A percentile compares a stretch with the other conserved stretches of the same genome.
These are phyloP conservation scores for Oenanthe javanica DNA, from an alignment of 140 eudicot species.

Conservation along the genomic window DNA sequence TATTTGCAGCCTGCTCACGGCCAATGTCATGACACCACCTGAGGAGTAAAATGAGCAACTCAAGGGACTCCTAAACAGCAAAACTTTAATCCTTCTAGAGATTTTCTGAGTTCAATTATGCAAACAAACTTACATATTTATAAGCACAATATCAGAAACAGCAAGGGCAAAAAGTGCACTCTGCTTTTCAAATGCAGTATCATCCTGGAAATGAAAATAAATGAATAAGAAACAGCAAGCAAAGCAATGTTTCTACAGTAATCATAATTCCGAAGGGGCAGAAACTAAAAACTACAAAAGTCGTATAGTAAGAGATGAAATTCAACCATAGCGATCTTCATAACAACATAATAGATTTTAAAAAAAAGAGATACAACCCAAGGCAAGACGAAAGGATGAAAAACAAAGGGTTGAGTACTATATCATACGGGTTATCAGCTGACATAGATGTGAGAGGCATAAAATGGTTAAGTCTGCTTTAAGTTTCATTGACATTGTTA, in stretches of 20 bases:
- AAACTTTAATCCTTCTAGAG: background rate
- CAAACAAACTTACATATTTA: conserved; percentile 71
- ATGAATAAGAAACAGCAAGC: background rate
- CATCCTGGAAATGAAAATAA: conserved; percentile 47
- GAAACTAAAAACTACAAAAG: background rate
- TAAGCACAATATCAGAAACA: conserved; percentile 94
- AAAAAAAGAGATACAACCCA: background rate
- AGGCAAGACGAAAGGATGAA: background rate
- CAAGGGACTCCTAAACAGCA: conserved; percentile 7
- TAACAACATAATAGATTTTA: background rate
- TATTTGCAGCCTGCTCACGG: conserved; percentile 99
- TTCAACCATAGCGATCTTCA: background rate
- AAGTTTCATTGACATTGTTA: background rate
- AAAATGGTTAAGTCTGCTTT: background rate
- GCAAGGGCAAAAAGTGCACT: conserved; percentile 98
- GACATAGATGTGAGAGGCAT: background rate
- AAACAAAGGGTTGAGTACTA: background rate
- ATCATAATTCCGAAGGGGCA: background rate
- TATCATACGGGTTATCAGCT: background rate
- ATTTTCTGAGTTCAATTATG: background rate
- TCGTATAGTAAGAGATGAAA: background rate
- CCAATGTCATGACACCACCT: conserved; percentile 99
- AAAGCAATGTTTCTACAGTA: background rate
- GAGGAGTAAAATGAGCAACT: conserved; percentile 13
- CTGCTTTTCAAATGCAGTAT: conserved; percentile 92